Evolutionary conservation across 805 yeast species (phyloP).

Genomic region (Wickerhamiella musiphila): DNA sequence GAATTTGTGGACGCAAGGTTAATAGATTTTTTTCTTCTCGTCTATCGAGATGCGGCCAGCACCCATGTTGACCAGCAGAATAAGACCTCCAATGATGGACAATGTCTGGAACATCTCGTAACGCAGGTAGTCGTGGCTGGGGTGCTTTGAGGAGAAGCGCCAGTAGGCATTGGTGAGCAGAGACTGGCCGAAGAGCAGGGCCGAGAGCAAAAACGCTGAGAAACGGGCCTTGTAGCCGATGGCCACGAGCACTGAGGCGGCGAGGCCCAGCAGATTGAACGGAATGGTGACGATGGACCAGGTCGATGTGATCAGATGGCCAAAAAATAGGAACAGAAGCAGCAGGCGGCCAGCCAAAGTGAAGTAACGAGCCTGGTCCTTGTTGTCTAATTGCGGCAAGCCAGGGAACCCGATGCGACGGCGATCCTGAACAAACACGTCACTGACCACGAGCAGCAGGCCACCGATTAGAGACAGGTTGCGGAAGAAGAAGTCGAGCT

Average conservation of each 20-base stretch:
- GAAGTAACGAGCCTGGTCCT: slow-evolving; percentile 64
- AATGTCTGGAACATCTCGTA: slow-evolving; percentile 91
- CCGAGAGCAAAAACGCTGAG: slow-evolving; percentile 52
- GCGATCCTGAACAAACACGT: slow-evolving; percentile 63
- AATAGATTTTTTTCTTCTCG: slow-evolving; percentile 87
- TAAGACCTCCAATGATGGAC: slow-evolving; percentile 85
- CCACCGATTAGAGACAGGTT: slow-evolving; percentile 88
- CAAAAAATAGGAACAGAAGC: slow-evolving; percentile 67
- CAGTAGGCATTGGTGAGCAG: slow-evolving; percentile 74
- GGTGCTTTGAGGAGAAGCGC: slow-evolving; percentile 51
- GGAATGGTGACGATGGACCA: slow-evolving; percentile 53
- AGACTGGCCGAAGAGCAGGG: slow-evolving; percentile 60
- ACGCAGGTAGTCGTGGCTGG: slow-evolving; percentile 72
- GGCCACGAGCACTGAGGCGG: slow-evolving; percentile 58
- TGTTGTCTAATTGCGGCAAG: slow-evolving; percentile 47
- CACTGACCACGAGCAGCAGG: slow-evolving; percentile 68
- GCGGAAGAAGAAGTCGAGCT: slow-evolving; percentile 65
- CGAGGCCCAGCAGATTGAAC: slow-evolving; percentile 50
- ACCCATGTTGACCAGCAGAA: slow-evolving; percentile 83
- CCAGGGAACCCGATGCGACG: slow-evolving; percentile 55
- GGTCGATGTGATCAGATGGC: slow-evolving; percentile 52
- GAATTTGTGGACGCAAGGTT: too few species aligned
- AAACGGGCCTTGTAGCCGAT: slow-evolving; percentile 88
- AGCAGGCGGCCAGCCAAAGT: slow-evolving; percentile 76
- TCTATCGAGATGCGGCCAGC: slow-evolving; percentile 90